These are phyloP conservation scores for Leptographium wingfieldii DNA, from an alignment of 2,329 filamentous ascomycete genomes.

Conservation along the genomic window DNA sequence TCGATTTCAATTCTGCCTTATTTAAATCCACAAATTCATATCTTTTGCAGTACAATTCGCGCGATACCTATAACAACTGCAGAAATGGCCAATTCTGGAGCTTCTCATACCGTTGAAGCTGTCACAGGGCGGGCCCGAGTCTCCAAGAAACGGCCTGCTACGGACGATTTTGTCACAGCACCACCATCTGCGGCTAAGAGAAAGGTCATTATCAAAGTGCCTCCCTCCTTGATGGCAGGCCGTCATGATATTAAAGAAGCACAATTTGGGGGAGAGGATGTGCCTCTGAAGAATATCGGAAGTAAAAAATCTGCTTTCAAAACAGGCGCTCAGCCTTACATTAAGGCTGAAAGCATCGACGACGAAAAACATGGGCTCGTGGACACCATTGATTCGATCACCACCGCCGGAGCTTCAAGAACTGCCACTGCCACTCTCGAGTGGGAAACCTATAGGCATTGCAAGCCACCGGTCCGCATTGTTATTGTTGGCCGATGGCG, in stretches of 20 bases:
- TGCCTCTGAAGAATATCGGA: not conserved
- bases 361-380: not conserved
- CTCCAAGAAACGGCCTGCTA: not conserved
- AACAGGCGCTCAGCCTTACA: too few species aligned
- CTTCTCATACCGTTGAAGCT: not conserved
- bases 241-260: not conserved
- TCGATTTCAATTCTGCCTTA: too few species aligned
- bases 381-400: not conserved
- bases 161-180: not conserved
- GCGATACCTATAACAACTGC: not conserved
- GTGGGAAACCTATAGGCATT: too few species aligned
- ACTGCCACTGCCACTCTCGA: not conserved
- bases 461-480: not conserved
- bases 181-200: not conserved
- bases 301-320: not conserved
- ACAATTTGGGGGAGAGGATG: not conserved
- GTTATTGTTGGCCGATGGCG: conserved; percentile 1
- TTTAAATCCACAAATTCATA: too few species aligned
- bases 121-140: not conserved
- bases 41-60: too few species aligned
- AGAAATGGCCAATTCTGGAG: not conserved
- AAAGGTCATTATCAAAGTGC: not conserved
- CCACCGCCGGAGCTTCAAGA: not conserved
- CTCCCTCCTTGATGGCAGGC: not conserved
- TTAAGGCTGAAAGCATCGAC: too few species aligned